A percentile compares a stretch with the other conserved stretches of the same genome.
phyloP scores from a whole-genome alignment of 768 basidiomycete genomes.

The Podaxis rugospora region DNA sequence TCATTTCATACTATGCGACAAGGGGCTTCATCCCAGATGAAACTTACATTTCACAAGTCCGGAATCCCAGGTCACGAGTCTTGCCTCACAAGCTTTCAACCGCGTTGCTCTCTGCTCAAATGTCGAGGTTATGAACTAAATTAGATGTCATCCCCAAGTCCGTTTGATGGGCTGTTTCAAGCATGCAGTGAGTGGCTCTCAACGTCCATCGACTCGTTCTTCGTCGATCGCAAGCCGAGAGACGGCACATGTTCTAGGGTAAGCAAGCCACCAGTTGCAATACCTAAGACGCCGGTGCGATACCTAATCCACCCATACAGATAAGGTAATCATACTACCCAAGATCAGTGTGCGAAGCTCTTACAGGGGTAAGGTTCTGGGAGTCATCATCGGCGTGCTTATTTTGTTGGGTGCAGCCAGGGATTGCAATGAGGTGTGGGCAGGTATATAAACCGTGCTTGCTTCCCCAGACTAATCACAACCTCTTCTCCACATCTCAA shows the following conservation, averaged over 20 bases:
- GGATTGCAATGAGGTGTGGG: neutral
- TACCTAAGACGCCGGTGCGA: neutral
- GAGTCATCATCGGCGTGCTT: neutral
- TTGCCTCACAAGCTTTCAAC: neutral
- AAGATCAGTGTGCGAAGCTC: neutral
- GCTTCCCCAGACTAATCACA: conserved; percentile 18
- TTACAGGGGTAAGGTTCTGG: neutral
- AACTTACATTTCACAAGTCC: neutral
- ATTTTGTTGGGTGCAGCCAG: neutral
- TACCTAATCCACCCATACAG: neutral
- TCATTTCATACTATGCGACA: neutral
- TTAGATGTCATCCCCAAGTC: neutral
- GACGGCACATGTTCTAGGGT: neutral
- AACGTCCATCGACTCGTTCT: neutral
- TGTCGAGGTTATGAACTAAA: neutral
- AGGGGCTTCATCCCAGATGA: neutral
- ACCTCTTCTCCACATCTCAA: conserved; percentile 16
- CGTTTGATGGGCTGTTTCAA: neutral
- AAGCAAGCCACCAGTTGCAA: neutral
- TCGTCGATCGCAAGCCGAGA: neutral
- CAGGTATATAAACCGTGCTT: conserved; percentile 9
- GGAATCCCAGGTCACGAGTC: neutral
- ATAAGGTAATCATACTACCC: conserved; percentile 2
- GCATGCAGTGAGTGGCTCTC: neutral
- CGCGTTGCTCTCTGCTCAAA: neutral